A percentile compares a stretch with the other conserved stretches of the same genome.
Conservation (phyloP, 192 early-diverging fungal genomes). For the Backusella mclennaniae region DNA sequence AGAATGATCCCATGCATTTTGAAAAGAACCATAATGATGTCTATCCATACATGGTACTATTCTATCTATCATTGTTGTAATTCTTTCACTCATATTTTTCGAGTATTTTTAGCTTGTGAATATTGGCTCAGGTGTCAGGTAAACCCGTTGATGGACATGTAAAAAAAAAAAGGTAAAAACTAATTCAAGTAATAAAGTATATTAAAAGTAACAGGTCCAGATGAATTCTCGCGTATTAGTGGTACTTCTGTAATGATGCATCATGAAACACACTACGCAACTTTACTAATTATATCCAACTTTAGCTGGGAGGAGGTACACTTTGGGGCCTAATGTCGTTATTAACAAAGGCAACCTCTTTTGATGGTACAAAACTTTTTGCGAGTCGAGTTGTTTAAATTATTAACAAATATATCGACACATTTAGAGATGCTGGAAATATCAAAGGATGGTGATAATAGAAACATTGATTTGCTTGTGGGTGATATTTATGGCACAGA, state of each 20-base stretch:
- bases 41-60: conserved; percentile 84
- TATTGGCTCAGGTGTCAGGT: conserved; percentile 94
- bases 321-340: conserved; percentile 91
- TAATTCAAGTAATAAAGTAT: conserved; percentile 49
- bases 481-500: conserved; percentile 94
- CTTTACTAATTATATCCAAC: background rate
- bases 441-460: conserved; percentile 89
- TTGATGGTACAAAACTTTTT: conserved; percentile 62
- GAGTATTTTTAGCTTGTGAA: conserved; percentile 72
- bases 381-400: background rate
- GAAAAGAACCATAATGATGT: conserved; percentile 56
- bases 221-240: conserved; percentile 85
- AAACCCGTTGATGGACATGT: background rate
- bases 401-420: background rate
- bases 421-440: conserved; percentile 73
- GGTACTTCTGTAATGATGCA: conserved; percentile 62
- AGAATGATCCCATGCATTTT: conserved; percentile 63
- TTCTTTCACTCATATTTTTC: conserved; percentile 12
- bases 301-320: conserved; percentile 89
- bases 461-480: conserved; percentile 83
- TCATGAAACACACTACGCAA: too few relatives aligned
- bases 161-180: background rate
- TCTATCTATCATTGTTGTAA: conserved; percentile 64
- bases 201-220: conserved; percentile 87
- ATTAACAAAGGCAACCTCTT: conserved; percentile 84